These are phyloP conservation scores for Candida boidinii DNA, from an alignment of 805 yeast species.

Conservation along the genomic window DNA sequence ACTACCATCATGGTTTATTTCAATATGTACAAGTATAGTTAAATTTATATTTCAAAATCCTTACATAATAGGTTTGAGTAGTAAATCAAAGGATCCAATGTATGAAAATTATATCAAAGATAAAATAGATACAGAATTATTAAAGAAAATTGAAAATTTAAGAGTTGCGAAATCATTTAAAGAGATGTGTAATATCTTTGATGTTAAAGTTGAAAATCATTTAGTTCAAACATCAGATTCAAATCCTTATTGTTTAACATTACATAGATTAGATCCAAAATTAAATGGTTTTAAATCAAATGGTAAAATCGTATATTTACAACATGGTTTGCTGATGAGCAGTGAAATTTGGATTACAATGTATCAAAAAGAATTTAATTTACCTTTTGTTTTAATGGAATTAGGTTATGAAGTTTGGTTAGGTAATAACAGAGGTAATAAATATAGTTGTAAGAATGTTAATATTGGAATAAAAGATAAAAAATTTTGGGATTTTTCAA, in stretches of 20 bases:
- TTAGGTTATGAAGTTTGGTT: slow-evolving; percentile 91
- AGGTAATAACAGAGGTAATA: slow-evolving; percentile 89
- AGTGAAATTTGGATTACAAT: slow-evolving; percentile 59
- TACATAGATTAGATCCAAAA: slow-evolving; percentile 54
- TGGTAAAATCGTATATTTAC: slow-evolving; percentile 64
- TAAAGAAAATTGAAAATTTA: slow-evolving; percentile 23
- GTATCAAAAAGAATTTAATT: slow-evolving; percentile 31
- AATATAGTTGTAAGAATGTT: slow-evolving; percentile 77
- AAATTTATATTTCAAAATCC: slow-evolving; percentile 3
- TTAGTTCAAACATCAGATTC: slow-evolving; percentile 71
- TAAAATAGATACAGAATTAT: slow-evolving; percentile 5
- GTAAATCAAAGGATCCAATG: too few species aligned
- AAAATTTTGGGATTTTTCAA: slow-evolving; percentile 83
- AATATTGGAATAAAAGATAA: slow-evolving; percentile 27
- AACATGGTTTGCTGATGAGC: slow-evolving; percentile 87
- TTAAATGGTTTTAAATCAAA: slow-evolving; percentile 22
- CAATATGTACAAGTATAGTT: slow-evolving; percentile 17
- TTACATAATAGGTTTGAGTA: not conserved
- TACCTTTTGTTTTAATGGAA: slow-evolving; percentile 72
- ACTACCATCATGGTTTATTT: slow-evolving; percentile 27
- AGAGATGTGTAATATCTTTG: slow-evolving; percentile 60
- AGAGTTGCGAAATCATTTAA: slow-evolving; percentile 45
- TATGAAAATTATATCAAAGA: slow-evolving; percentile 2
- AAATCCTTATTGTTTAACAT: slow-evolving; percentile 60
- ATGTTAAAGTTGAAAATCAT: slow-evolving; percentile 67